phyloP scores from a whole-genome alignment of 73 alveolate genomes.

The Paramecium bursaria region DNA sequence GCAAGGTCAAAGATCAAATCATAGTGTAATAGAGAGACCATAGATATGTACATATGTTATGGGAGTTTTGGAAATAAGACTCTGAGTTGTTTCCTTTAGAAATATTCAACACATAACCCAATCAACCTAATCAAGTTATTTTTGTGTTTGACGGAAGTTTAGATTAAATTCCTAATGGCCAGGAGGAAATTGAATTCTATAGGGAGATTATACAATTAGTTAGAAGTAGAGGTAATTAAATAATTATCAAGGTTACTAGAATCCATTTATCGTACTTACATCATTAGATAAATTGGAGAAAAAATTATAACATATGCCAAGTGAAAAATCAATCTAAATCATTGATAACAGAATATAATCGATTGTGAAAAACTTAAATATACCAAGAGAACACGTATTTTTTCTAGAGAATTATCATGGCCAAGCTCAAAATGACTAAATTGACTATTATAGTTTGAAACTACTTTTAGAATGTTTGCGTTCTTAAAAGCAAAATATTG shows the following conservation, averaged over 20 bases:
- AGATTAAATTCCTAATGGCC: conserved; percentile 68
- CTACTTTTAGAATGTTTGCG: conserved; percentile 52
- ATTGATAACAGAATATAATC: conserved; percentile 52
- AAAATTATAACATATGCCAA: conserved; percentile 25
- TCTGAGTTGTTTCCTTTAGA: conserved; percentile 59
- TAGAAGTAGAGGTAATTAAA: neutral
- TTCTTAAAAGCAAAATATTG: too few species aligned
- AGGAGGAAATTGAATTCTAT: conserved; percentile 64
- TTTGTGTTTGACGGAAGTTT: conserved; percentile 70
- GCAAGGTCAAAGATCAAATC: conserved; percentile 64
- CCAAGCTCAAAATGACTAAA: neutral
- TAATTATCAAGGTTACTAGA: conserved; percentile 18
- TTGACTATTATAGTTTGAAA: conserved; percentile 54
- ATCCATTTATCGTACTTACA: conserved; percentile 62
- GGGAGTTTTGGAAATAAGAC: conserved; percentile 71
- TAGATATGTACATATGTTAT: conserved; percentile 66
- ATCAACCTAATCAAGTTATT: conserved; percentile 44
- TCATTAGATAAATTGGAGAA: conserved; percentile 61
- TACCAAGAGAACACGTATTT: conserved; percentile 55
- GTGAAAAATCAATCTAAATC: conserved; percentile 20
- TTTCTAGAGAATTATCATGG: conserved; percentile 68
- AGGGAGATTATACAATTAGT: conserved; percentile 28
- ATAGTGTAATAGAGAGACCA: conserved; percentile 57
- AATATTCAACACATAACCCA: conserved; percentile 8
- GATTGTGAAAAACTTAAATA: conserved; percentile 24